Conservation (phyloP, 192 early-diverging fungal genomes). For the Mycoemilia scoparia region DNA sequence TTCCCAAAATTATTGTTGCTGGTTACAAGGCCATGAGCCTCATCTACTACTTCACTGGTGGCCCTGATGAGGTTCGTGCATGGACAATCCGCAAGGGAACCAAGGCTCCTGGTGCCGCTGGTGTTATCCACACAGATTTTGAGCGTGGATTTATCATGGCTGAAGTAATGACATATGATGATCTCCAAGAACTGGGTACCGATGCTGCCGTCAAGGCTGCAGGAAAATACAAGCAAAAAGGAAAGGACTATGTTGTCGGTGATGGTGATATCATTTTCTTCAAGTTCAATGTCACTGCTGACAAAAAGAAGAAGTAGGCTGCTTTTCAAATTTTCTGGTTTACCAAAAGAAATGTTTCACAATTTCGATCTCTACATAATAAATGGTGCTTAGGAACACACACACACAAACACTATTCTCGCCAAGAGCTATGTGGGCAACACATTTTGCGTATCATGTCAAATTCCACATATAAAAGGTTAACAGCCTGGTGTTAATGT, state of each 20-base stretch:
- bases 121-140: conserved; percentile 78
- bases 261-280: conserved; percentile 88
- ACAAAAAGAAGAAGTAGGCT: conserved; percentile 23
- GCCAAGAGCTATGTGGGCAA: too few relatives aligned
- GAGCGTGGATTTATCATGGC: conserved; percentile 85
- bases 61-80: conserved; percentile 76
- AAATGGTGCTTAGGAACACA: too few relatives aligned
- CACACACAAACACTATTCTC: too few relatives aligned
- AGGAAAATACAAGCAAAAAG: conserved; percentile 80
- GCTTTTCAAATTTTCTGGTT: too few relatives aligned
- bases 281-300: conserved; percentile 37
- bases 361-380: too few relatives aligned
- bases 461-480: too few relatives aligned
- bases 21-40: conserved; percentile 77
- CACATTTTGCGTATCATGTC: too few relatives aligned
- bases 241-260: conserved; percentile 79
- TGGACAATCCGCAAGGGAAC: conserved; percentile 76
- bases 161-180: conserved; percentile 78
- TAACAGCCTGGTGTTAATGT: too few relatives aligned
- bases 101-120: conserved; percentile 81
- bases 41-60: conserved; percentile 90
- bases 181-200: conserved; percentile 64
- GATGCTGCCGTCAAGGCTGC: conserved; percentile 79
- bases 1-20: conserved; percentile 82
- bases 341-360: too few relatives aligned